These are phyloP conservation scores for Spizellomyces punctatus DNA, from an alignment of 192 early-diverging fungal species.

Conservation along the genomic window DNA sequence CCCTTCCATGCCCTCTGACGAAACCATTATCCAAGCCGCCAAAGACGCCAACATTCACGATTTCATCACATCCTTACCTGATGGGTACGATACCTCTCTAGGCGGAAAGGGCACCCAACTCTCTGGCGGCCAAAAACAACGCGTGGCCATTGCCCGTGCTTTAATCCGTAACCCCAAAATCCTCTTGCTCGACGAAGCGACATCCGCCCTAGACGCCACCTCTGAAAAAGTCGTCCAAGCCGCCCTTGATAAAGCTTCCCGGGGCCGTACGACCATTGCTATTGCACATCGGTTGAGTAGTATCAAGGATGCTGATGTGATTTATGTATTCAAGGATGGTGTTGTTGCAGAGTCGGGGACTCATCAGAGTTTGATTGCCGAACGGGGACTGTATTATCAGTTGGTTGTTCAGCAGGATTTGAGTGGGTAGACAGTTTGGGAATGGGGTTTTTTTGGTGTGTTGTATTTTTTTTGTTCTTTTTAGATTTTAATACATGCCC, in stretches of 20 bases:
- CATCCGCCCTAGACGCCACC: conserved; percentile 63
- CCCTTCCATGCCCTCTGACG: conserved; percentile 52
- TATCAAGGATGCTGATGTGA: conserved; percentile 65
- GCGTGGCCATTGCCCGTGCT: conserved; percentile 62
- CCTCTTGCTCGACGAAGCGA: conserved; percentile 69
- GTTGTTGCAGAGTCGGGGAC: conserved; percentile 58
- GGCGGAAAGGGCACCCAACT: conserved; percentile 50
- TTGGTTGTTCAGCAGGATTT: conserved; percentile 56
- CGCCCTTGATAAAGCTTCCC: conserved; percentile 56
- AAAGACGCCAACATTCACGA: conserved; percentile 72
- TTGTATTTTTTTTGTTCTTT: not conserved
- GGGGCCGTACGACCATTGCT: conserved; percentile 66
- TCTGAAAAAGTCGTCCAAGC: conserved; percentile 68
- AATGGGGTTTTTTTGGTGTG: not conserved
- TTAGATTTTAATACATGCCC: too few relatives aligned
- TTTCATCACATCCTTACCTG: conserved; percentile 60
- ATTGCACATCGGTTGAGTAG: conserved; percentile 74
- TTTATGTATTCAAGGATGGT: conserved; percentile 59
- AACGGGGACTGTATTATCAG: conserved; percentile 45
- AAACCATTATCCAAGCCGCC: conserved; percentile 70
- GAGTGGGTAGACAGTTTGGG: not conserved
- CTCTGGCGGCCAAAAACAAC: conserved; percentile 62
- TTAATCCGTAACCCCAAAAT: conserved; percentile 61
- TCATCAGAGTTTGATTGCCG: conserved; percentile 59
- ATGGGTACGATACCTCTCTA: conserved; percentile 53